phyloP scores from a whole-genome alignment of 148 eudicot genomes.

The Agrostemma githago region DNA sequence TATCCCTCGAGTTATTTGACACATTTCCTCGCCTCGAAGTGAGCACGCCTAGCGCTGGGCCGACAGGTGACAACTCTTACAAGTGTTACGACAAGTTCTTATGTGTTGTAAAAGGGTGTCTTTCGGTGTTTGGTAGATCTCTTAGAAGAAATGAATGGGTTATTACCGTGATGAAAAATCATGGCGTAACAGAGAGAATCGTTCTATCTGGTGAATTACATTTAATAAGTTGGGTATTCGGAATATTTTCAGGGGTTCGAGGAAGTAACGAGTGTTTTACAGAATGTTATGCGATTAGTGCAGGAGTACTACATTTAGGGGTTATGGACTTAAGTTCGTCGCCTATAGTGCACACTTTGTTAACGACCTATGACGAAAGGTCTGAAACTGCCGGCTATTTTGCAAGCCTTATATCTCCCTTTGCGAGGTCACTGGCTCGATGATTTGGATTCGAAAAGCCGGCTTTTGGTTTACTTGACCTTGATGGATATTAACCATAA shows the following conservation, averaged over 20 bases:
- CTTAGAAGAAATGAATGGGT: neutral
- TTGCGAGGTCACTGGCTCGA: too few species aligned
- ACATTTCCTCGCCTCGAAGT: neutral
- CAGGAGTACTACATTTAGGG: neutral
- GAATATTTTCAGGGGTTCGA: neutral
- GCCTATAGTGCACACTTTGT: conserved; percentile 2
- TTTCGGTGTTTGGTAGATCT: conserved; percentile 8
- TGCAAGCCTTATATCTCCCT: conserved; percentile 12
- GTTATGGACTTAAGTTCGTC: conserved; percentile 1
- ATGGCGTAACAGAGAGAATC: neutral
- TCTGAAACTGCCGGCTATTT: neutral
- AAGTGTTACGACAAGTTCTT: conserved; percentile 1
- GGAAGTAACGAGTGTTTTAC: conserved; percentile 11
- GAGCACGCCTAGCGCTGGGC: neutral
- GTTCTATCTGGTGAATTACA: neutral
- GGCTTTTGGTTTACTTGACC: too few species aligned
- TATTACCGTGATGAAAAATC: neutral
- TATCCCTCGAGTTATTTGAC: too few species aligned
- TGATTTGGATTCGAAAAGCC: too few species aligned
- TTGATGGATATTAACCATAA: too few species aligned
- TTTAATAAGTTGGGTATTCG: neutral
- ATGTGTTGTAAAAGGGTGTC: conserved; percentile 12
- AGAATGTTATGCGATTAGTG: neutral
- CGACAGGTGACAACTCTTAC: neutral
- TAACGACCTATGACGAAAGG: neutral